These are phyloP conservation scores for Boletus barrowsii DNA, from an alignment of 768 basidiomycete species.

Conservation along the genomic window DNA sequence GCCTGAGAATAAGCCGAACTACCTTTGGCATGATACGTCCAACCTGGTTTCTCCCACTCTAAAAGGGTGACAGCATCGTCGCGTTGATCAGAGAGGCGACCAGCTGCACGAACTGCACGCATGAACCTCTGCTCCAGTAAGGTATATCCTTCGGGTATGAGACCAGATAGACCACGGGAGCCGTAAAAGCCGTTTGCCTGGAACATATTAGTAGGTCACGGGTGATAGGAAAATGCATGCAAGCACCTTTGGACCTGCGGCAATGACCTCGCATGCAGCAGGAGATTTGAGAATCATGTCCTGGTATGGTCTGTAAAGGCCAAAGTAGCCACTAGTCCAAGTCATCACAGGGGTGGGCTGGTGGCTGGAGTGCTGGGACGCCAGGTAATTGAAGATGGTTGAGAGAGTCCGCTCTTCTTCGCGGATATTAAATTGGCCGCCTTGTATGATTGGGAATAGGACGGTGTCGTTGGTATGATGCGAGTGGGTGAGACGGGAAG, in stretches of 20 bases:
- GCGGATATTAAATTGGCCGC: slow-evolving; percentile 79
- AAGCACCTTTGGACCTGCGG: slow-evolving; percentile 80
- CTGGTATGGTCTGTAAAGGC: slow-evolving; percentile 78
- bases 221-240: background rate
- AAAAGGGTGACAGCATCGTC: slow-evolving; percentile 59
- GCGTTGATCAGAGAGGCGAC: slow-evolving; percentile 30
- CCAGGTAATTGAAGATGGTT: slow-evolving; percentile 55
- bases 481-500: slow-evolving; percentile 27
- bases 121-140: slow-evolving; percentile 83
- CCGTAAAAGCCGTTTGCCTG: slow-evolving; percentile 97
- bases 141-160: slow-evolving; percentile 96
- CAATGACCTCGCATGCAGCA: slow-evolving; percentile 68
- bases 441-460: slow-evolving; percentile 83
- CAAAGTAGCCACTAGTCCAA: slow-evolving; percentile 95
- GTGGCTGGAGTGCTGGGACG: slow-evolving; percentile 8
- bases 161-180: slow-evolving; percentile 83
- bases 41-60: slow-evolving; percentile 86
- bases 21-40: slow-evolving; percentile 99
- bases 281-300: slow-evolving; percentile 59
- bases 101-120: slow-evolving; percentile 52
- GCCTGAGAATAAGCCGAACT: background rate
- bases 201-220: background rate
- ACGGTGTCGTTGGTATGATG: slow-evolving; percentile 39
- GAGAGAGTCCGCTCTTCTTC: slow-evolving; percentile 75
- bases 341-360: slow-evolving; percentile 53